Base-by-base conservation (phyloP, 495 filamentous ascomycete genomes). In the Hyphodiscus hymeniophilus region DNA sequence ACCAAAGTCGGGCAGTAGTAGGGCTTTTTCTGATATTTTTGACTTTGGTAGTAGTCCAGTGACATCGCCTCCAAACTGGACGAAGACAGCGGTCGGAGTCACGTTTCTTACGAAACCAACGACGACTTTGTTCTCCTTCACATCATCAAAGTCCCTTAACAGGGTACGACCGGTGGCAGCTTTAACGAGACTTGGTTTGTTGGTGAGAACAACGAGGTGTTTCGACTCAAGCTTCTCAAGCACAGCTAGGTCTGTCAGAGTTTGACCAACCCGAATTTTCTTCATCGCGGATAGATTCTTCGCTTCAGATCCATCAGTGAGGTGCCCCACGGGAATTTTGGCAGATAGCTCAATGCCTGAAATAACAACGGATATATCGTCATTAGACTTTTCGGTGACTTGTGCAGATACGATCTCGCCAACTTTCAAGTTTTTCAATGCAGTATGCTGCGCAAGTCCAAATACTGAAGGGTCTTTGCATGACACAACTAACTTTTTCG, bases 381-480 rank as follows among this genome's bases (percentile, higher is more conserved):
- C 85, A 40, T 79, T 77, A 2, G 85, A 83, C 66, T 95, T 95
- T 59, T 94, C 87, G 22, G 83, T 82, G 15, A 96, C 84, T 32
- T 74, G 84, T 36, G 82, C 92, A 40, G 75, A 73, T 12, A 94
- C 83, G 41, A 87, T 54, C 43, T 82, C 66, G 28, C 90, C 89
- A 36, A 80, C 66, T 22, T 79, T 72, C 13, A 95, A 68, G 26
- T 78, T 76, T 45, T 84, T 76, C 47, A 94, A 79, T 13, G 85
- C 82, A 39, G 75, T 72, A 58, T 87, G 80, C 57, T 91, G 87
- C 32, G 81, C 77, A 10, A 82, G 70, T 13, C 81, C 83, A 56
- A 89, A 89, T 0, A 75, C 73, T 13, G 78, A 78, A 2, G 87
- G 85, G 52, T 94, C 87, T 68, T 90, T 95, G 76, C 94, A 97